A percentile compares a stretch with the other conserved stretches of the same genome.
These are phyloP conservation scores for Podospora pseudopauciseta DNA, from an alignment of 495 filamentous ascomycete species.

Conservation along the genomic window DNA sequence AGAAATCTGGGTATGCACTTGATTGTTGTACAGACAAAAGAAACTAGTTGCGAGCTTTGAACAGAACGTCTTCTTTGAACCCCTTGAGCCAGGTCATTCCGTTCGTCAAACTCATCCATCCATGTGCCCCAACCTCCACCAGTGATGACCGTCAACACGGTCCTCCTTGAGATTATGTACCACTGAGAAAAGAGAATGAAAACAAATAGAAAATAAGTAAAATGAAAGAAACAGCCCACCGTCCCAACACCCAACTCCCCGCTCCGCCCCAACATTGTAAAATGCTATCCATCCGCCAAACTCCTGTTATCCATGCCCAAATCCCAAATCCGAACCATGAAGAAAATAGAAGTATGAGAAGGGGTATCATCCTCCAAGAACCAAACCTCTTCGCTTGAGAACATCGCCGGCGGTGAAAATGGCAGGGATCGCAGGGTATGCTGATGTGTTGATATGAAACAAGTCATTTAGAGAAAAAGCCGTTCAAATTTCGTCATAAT, in stretches of 20 bases:
- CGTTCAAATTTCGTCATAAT: not conserved
- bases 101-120: not conserved
- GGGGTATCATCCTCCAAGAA: not conserved
- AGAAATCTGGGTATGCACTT: not conserved
- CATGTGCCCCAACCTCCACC: not conserved
- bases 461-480: not conserved
- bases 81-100: not conserved
- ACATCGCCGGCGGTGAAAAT: not conserved
- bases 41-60: not conserved
- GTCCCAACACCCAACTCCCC: not conserved
- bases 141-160: not conserved
- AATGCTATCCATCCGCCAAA: not conserved
- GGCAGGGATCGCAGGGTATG: not conserved
- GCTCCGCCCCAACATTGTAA: not conserved
- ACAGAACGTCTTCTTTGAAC: not conserved
- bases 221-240: not conserved
- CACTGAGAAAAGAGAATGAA: not conserved
- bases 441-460: not conserved
- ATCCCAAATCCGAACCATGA: not conserved
- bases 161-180: not conserved
- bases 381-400: not conserved
- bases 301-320: not conserved
- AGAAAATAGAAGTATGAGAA: not conserved
- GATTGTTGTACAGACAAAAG: not conserved
- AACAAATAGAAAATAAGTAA: not conserved